Conservation (phyloP, 768 basidiomycete genomes). For the Suillus bovinus region DNA sequence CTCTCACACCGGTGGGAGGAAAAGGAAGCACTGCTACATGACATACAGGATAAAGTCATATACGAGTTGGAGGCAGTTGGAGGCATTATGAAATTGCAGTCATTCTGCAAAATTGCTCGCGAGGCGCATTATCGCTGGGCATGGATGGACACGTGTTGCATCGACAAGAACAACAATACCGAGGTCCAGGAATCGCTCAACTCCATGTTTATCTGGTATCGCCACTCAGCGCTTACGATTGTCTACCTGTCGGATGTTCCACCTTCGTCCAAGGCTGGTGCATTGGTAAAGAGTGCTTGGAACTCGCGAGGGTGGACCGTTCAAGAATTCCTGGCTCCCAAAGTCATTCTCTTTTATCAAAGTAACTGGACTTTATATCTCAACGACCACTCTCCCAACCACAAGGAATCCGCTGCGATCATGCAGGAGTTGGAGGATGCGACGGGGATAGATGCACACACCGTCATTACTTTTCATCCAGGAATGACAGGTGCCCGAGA, state of each 20-base stretch:
- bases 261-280: background rate
- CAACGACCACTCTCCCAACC: background rate
- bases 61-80: background rate
- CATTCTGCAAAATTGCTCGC: background rate
- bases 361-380: background rate
- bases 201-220: slow-evolving; percentile 2
- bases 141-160: slow-evolving; percentile 2
- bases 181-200: background rate
- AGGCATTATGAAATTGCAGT: background rate
- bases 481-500: background rate
- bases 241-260: background rate
- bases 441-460: background rate
- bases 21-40: background rate
- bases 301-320: background rate
- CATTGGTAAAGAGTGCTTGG: background rate
- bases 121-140: background rate
- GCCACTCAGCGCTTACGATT: slow-evolving; percentile 1
- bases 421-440: background rate
- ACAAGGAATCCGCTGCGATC: background rate
- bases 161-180: background rate
- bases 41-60: background rate
- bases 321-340: background rate
- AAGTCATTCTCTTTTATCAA: slow-evolving; percentile 1
- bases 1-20: slow-evolving; percentile 1
- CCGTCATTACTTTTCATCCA: background rate